These are phyloP conservation scores for Termitomyces sp. DNA, from an alignment of 768 basidiomycete species.

Conservation along the genomic window DNA sequence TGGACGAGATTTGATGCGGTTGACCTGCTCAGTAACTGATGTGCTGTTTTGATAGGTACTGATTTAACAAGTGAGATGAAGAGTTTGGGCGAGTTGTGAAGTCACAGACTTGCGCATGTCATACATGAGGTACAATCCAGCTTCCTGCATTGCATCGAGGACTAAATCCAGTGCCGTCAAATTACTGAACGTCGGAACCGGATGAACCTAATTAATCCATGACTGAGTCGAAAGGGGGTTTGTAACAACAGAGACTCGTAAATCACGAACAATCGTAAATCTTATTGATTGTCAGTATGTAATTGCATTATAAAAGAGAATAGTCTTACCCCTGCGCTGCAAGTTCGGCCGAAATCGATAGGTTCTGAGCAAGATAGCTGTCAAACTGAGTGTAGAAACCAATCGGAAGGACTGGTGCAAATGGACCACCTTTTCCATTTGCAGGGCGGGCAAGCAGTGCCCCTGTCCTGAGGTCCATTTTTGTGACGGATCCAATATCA, in stretches of 20 bases:
- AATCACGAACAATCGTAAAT: slow-evolving; percentile 33
- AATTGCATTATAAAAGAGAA: not conserved
- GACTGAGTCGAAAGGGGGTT: not conserved
- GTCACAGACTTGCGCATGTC: slow-evolving; percentile 61
- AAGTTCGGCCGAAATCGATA: slow-evolving; percentile 48
- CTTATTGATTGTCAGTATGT: slow-evolving; percentile 12
- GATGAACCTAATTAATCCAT: slow-evolving; percentile 50
- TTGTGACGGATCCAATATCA: slow-evolving; percentile 50
- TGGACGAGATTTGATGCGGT: slow-evolving; percentile 55
- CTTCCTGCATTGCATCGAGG: slow-evolving; percentile 66
- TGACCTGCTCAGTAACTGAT: slow-evolving; percentile 63
- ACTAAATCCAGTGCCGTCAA: slow-evolving; percentile 50
- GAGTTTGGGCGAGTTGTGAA: not conserved
- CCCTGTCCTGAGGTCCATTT: slow-evolving; percentile 57
- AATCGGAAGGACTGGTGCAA: slow-evolving; percentile 58
- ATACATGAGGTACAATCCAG: slow-evolving; percentile 71
- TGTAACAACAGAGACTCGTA: not conserved
- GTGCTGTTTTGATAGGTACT: slow-evolving; percentile 62
- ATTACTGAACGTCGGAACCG: slow-evolving; percentile 61
- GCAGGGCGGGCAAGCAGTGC: slow-evolving; percentile 47
- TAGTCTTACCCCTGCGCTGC: slow-evolving; percentile 48
- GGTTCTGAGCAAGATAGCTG: slow-evolving; percentile 44
- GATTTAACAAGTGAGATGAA: slow-evolving; percentile 4
- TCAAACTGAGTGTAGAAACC: slow-evolving; percentile 70
- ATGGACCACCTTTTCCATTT: slow-evolving; percentile 41